Base-by-base conservation (phyloP, 257 asterid genomes). In the Anisodus acutangulus region DNA sequence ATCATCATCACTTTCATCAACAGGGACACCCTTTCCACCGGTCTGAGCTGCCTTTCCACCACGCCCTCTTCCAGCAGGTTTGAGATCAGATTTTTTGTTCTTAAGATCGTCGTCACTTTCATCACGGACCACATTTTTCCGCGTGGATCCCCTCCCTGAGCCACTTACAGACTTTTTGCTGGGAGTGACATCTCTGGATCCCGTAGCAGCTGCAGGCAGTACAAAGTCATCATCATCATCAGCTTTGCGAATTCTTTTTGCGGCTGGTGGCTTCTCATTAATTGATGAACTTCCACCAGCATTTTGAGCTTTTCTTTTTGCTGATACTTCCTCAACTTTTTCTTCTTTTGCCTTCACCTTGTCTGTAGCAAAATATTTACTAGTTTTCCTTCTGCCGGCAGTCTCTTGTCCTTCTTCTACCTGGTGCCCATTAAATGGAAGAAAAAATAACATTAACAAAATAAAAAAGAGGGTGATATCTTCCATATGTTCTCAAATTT, bases 171-270 rank as follows among this genome's bases (percentile, higher is more conserved):
- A 83, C 84, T 90, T 94, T 90, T 96, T 96, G 90, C 86, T 87
- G 69, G 97, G 97, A 68, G 93, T 86, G 60, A 85, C 82, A 49
- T 85, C 90, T 87, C 71, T 88, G 9, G 88, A 81, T 78, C 85
- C 85, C 89, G 90, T 93, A 85, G 88, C 87, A 43, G 92, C 87
- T 72, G 88, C 83, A 84, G 93, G 89, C 49, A 86, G 82, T 82
- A 87, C 94, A 89, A 94, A 92, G 84, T 93, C 98, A 41, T 93
- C 98, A 16, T 93, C 98, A 45, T 92, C 98, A 88, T 90, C 94
- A 64, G 86, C 87, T 88, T 94, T 96, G 89, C 63, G 92, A 80
- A 86, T 82, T 88, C 87, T 93, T 89, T 91, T 94, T 19, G 72
- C 90, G 82, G 93, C 89, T 74, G 90, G 93, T 70, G 93, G 86